Conservation (phyloP, 1,139 yeast genomes). For the Hansenula lynferdii region DNA sequence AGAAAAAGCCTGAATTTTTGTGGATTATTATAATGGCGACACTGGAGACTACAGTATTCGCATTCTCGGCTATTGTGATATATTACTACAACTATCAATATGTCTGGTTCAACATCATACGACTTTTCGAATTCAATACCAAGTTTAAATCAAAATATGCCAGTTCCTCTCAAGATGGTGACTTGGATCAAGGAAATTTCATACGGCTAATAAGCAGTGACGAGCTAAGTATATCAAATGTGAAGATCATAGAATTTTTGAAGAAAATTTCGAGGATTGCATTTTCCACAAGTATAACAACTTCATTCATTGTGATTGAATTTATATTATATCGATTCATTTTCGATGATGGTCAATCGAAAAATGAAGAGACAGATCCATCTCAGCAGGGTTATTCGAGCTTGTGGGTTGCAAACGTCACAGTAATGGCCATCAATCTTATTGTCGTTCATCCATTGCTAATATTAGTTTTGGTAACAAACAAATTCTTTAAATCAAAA, state of each 20-base stretch:
- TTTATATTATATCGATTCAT: constrained; percentile 17
- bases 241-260: constrained; percentile 1
- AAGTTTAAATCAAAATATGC: constrained; percentile 1
- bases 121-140: constrained; percentile 15
- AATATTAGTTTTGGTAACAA: constrained; percentile 24
- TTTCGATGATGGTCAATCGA: constrained; percentile 3
- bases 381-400: neutral
- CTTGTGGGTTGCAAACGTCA: constrained; percentile 13
- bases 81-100: constrained; percentile 14
- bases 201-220: neutral
- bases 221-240: neutral
- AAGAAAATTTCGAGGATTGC: constrained; percentile 13
- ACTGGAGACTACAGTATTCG: constrained; percentile 2
- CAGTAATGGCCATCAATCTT: constrained; percentile 8
- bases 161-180: constrained; percentile 6
- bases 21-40: neutral
- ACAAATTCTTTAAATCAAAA: constrained; percentile 28
- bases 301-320: constrained; percentile 16
- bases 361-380: too few species aligned
- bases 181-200: neutral
- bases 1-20: too few species aligned
- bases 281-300: constrained; percentile 16
- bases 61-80: constrained; percentile 4
- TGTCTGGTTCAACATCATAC: constrained; percentile 17
- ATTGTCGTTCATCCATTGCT: constrained; percentile 28